These are phyloP conservation scores for Geoglossum cookeanum DNA, from an alignment of 2,329 filamentous ascomycete species.

Conservation along the genomic window DNA sequence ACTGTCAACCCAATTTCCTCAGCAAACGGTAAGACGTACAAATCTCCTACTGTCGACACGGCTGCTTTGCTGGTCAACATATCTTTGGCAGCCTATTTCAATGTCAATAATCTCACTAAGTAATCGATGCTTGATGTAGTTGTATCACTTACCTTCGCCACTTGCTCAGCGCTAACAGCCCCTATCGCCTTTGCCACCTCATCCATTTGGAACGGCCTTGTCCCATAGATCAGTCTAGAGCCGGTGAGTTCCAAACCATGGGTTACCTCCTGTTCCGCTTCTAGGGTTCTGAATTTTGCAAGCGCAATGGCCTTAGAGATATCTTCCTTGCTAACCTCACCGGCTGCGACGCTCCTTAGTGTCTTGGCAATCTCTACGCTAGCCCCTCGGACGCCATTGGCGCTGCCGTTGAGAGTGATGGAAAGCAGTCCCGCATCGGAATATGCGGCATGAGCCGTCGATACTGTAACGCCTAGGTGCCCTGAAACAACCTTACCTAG, in stretches of 20 bases:
- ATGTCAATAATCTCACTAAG: slow-evolving; percentile 1
- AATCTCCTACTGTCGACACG: slow-evolving; percentile 76
- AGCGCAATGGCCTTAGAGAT: slow-evolving; percentile 80
- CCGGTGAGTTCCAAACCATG: slow-evolving; percentile 69
- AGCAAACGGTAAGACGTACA: slow-evolving; percentile 78
- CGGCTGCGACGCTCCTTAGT: slow-evolving; percentile 62
- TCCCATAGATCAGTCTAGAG: slow-evolving; percentile 60
- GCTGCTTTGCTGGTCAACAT: slow-evolving; percentile 77
- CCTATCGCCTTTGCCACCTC: slow-evolving; percentile 63
- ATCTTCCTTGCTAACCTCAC: slow-evolving; percentile 62
- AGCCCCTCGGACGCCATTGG: slow-evolving; percentile 51
- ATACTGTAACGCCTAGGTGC: slow-evolving; percentile 45
- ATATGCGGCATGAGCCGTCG: slow-evolving; percentile 66
- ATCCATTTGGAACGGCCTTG: slow-evolving; percentile 67
- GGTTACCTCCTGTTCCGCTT: slow-evolving; percentile 58
- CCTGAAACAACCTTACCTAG: slow-evolving; percentile 59
- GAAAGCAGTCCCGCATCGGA: slow-evolving; percentile 85
- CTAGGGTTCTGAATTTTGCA: slow-evolving; percentile 82
- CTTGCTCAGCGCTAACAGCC: slow-evolving; percentile 60
- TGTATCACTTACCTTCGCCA: slow-evolving; percentile 55
- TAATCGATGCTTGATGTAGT: slow-evolving; percentile 1
- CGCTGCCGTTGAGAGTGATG: slow-evolving; percentile 60
- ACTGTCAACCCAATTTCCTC: slow-evolving; percentile 88
- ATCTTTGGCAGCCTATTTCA: slow-evolving; percentile 58
- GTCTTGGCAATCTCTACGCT: slow-evolving; percentile 61